Conservation (phyloP, 345 rosid species). For the Chamaenerion angustifolium region DNA sequence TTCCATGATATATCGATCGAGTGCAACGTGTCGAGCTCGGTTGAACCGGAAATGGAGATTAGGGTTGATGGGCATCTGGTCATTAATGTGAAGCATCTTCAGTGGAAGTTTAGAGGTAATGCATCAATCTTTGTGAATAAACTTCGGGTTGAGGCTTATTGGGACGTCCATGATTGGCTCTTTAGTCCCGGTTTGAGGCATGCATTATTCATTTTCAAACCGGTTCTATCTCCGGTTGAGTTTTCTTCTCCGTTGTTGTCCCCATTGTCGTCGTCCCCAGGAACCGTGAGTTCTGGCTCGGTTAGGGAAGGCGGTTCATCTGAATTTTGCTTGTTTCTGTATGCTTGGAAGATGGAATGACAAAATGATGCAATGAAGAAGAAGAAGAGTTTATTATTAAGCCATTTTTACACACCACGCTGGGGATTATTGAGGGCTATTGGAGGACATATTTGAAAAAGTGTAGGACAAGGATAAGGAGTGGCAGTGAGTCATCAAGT, state of each 20-base stretch:
- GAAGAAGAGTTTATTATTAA: too few species aligned
- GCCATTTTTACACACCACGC: too few species aligned
- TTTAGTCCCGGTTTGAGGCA: slow-evolving; percentile 56
- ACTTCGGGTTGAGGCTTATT: slow-evolving; percentile 41
- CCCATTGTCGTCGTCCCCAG: slow-evolving; percentile 21
- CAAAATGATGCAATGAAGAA: background rate
- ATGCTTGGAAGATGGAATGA: slow-evolving; percentile 52
- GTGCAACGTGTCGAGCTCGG: slow-evolving; percentile 24
- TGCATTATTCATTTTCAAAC: slow-evolving; percentile 55
- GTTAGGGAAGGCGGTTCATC: slow-evolving; percentile 22
- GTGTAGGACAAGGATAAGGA: too few species aligned
- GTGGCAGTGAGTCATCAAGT: too few species aligned
- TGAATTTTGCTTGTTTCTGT: slow-evolving; percentile 47
- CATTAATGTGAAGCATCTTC: slow-evolving; percentile 57
- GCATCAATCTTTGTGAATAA: slow-evolving; percentile 37
- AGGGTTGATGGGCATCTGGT: slow-evolving; percentile 43
- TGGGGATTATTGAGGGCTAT: too few species aligned
- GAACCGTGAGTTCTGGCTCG: slow-evolving; percentile 17
- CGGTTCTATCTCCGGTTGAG: slow-evolving; percentile 16
- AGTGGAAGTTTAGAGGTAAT: slow-evolving; percentile 75
- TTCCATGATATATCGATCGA: slow-evolving; percentile 49
- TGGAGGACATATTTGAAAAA: too few species aligned
- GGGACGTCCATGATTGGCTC: slow-evolving; percentile 79
- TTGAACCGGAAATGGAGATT: slow-evolving; percentile 56
- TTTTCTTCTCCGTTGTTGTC: slow-evolving; percentile 20